Evolutionary conservation across 2,329 filamentous ascomycete genomes (phyloP), one percentile per base, ranked within the genome.

Genomic region (Ophiocordyceps australis): DNA sequence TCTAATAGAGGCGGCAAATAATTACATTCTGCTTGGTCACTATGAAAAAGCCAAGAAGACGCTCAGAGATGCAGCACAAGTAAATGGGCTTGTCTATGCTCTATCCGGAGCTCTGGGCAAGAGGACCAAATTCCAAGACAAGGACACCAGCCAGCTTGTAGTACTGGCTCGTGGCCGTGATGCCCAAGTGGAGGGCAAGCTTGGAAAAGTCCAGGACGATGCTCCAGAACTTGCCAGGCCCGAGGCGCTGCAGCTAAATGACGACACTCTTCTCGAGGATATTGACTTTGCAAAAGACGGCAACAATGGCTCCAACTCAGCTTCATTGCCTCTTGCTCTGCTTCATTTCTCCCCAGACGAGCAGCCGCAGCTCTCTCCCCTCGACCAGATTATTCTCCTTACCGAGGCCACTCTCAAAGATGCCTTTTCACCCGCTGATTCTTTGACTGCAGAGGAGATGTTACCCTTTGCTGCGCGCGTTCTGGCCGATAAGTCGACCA

Each of bases 401-500:
- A 83, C 83, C 0, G 86, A 91, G 27, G 71, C 71, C 1, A 92
- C 83, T 0, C 71, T 95, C 31, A 91, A 79, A 32, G 93, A 95
- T 41, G 83, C 80, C 0, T 77, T 74, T 34, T 76, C 83, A 0
- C 83, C 89, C 0, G 62, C 72, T 1, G 77, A 95, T 44, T 75
- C 79, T 0, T 58, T 98, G 1, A 95, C 85, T 0, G 66, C 83
- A n/a, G 85, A 95, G 50, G 82, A 95, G 45, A 86, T 92, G 5
- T 52, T 92, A 1, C 89, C 89, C 0, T 98, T 86, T 44, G 89
- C 89, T 1, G 76, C 74, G 2, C 71, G 89, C 21, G 89, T 95
- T 0, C 62, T 98, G 2, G 68, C 78, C 7, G 83, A 89, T 32
- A 85, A 86, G 37, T 78, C 78, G 23, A 86, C 82, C 1, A 98